phyloP scores from a whole-genome alignment of 2,329 filamentous ascomycete species.

The Phyllosticta citriasiana region DNA sequence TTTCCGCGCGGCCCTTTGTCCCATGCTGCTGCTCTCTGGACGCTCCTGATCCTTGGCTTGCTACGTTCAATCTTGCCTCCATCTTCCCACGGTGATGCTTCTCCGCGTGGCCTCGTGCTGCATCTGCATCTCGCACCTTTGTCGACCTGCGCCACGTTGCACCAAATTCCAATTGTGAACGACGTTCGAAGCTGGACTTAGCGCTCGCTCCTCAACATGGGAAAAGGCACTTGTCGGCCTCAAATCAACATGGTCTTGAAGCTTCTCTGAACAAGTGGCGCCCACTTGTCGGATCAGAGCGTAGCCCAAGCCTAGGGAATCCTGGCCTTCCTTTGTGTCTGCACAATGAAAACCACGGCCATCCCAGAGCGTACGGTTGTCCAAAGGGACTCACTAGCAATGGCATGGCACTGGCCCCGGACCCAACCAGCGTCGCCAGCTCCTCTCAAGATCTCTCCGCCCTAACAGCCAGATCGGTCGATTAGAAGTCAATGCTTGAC shows the following conservation, averaged over 20 bases:
- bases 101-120: neutral
- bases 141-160: neutral
- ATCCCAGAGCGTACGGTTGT: neutral
- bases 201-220: neutral
- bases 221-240: neutral
- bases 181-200: constrained; percentile 1
- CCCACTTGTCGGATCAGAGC: neutral
- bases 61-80: neutral
- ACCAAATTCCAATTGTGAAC: constrained; percentile 1
- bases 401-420: neutral
- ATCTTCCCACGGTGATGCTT: neutral
- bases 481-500: neutral
- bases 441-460: neutral
- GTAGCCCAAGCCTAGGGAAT: neutral
- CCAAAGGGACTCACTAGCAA: neutral
- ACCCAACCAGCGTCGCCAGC: neutral
- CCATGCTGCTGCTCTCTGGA: neutral
- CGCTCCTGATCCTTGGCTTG: neutral
- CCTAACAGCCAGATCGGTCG: neutral
- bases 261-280: neutral
- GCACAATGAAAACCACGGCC: neutral
- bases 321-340: neutral
- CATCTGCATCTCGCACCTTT: neutral
- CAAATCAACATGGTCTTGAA: neutral
- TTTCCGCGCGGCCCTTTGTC: neutral